Evolutionary conservation across 768 basidiomycete genomes (phyloP), one percentile per base, ranked within the genome.

Genomic region (Rhizopogon vinicolor): DNA sequence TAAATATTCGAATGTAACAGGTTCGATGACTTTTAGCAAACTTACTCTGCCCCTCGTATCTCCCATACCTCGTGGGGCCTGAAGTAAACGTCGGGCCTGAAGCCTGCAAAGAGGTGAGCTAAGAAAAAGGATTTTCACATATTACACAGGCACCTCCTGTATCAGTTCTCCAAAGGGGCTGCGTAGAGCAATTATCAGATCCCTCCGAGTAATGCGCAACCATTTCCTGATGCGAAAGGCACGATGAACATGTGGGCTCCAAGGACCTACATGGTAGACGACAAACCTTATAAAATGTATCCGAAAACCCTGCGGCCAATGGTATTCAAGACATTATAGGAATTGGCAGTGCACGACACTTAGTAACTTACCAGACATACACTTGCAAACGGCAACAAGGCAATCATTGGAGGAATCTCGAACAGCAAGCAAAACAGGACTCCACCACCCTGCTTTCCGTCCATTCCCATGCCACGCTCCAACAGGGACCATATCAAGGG

Each of bases 391-490:
- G 2, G 89, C 93, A 43, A 91, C 84, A 53, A 85, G 72, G 53
- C 72, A 78, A 29, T 83, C 87, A 8, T 72, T 74, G 55, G 78
- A 74, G 19, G 81, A 72, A 63, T 93, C 85, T 79, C 87, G 86
- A 41, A 87, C 71, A 13, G 85, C 92, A 44, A 95, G 77, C 5
- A 97, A 75, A 61, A 96, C 82, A 1, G 93, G 93, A 60, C 87
- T 90, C 90, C 91, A 97, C 94, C 93, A 96, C 45, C 82, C 79
- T 14, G 85, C 86, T 72, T 96, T 97, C 37, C 93, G 74, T 33
- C 94, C 94, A 65, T 86, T 89, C 45, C 93, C 93, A 72, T 93
- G 84, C 90, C 91, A 95, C 43, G 91, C 93, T 46, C 84, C 87
- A 51, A 89, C 74, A 29, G 88, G 87, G 31, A 88, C 79, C 53